phyloP scores from a whole-genome alignment of 495 filamentous ascomycete species.

The Evernia prunastri region DNA sequence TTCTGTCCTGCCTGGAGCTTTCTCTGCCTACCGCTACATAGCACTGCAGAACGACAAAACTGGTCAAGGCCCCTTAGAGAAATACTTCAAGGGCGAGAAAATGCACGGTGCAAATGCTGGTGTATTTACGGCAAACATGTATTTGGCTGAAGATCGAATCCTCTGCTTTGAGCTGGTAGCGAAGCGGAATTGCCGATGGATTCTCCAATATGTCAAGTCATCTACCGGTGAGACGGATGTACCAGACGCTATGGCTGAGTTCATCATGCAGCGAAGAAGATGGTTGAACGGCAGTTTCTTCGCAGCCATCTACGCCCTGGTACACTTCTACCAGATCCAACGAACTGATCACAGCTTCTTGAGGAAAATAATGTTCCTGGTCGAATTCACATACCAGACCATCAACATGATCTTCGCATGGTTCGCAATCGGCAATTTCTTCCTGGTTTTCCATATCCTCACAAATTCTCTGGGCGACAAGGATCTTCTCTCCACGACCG shows the following conservation, averaged over 20 bases:
- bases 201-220: slow-evolving; percentile 95
- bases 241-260: slow-evolving; percentile 87
- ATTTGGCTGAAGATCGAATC: slow-evolving; percentile 97
- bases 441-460: slow-evolving; percentile 96
- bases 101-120: slow-evolving; percentile 93
- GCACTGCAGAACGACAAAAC: slow-evolving; percentile 95
- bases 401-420: slow-evolving; percentile 97
- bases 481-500: slow-evolving; percentile 63
- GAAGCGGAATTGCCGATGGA: slow-evolving; percentile 95
- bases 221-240: slow-evolving; percentile 96
- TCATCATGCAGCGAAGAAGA: slow-evolving; percentile 91
- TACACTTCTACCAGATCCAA: slow-evolving; percentile 91
- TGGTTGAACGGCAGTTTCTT: slow-evolving; percentile 99
- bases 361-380: slow-evolving; percentile 78
- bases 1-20: slow-evolving; percentile 91
- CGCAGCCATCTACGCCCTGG: slow-evolving; percentile 90
- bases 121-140: slow-evolving; percentile 99
- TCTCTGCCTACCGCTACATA: slow-evolving; percentile 92
- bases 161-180: slow-evolving; percentile 98
- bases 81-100: slow-evolving; percentile 97
- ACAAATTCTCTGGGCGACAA: slow-evolving; percentile 70
- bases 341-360: slow-evolving; percentile 82
- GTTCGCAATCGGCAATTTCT: slow-evolving; percentile 99
- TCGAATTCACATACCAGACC: slow-evolving; percentile 92
- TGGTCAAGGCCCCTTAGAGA: slow-evolving; percentile 85